Evolutionary conservation across 306 rosid species (phyloP), one percentile per base, ranked within the genome.

Genomic region (Trifolium subterraneum): DNA sequence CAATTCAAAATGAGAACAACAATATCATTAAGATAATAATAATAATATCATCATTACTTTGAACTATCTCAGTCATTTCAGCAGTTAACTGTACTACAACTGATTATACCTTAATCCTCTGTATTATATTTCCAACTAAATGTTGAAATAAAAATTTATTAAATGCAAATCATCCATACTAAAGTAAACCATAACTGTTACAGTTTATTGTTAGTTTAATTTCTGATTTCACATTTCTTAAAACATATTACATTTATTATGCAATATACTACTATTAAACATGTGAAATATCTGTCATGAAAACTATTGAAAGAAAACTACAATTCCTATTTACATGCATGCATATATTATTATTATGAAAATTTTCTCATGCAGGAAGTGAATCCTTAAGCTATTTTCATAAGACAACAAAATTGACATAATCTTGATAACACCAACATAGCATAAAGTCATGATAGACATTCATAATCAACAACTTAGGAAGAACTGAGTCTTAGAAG

Each of bases 321-420:
- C 59, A 58, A 59, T 65, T 79, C 48, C 38, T 5, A 25, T 58
- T 14, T 25, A 58, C 64, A 58, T 58, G 63, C 50, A 80, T 67
- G 50, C 70, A 54, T 20, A 66, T 72, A 31, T 44, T 54, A 68
- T 77, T 54, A 68, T 77, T 3, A 18, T 65, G 68, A 64, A 62
- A 50, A 48, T 55, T 45, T 54, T 29, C 64, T 47, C 54, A 56
- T 38, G 80, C 41, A 5, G 54, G 31, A 65, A 50, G 41, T 25
- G 5, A 44, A 47, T 69, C 19, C 15, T 45, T 11, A 39, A 13
- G 39, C 80, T 13, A 79, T 36, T 74, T 38, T 83, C 62, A 39
- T 48, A 70, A 58, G 47, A 64, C 51, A 71, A 71, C 56, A 54
- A 68, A 45, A 33, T 15, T 25, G 48, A 39, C 48, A 36, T 42